phyloP scores from a whole-genome alignment of 208 protist species.

The Phytomonas francai region DNA sequence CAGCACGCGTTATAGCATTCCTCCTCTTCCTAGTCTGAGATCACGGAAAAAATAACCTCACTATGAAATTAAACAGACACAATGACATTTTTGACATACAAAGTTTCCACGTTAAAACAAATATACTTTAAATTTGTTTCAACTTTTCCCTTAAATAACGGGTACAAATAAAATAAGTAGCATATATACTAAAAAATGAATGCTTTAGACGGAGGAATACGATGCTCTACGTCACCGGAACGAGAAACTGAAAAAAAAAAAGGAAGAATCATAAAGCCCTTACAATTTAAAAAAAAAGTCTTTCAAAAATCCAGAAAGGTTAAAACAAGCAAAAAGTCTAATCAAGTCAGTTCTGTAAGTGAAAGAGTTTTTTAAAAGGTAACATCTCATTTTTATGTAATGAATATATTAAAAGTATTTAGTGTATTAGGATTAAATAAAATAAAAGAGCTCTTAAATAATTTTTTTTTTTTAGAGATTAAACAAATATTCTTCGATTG shows the following conservation, averaged over 20 bases:
- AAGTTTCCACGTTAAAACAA: neutral
- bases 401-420: no score
- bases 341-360: neutral
- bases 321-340: neutral
- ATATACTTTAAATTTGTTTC: neutral
- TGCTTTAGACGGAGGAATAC: neutral
- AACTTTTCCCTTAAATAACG: neutral
- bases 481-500: neutral
- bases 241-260: neutral
- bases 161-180: neutral
- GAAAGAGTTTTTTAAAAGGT: neutral
- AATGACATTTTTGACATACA: neutral
- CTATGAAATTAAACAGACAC: neutral
- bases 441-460: neutral
- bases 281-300: neutral
- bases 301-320: neutral
- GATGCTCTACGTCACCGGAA: neutral
- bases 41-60: neutral
- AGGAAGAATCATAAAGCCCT: neutral
- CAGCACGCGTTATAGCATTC: neutral
- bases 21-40: neutral
- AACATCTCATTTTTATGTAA: neutral
- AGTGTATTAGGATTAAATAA: no score
- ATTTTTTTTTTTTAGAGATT: no score
- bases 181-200: constrained; percentile 1